These are phyloP conservation scores for Cryomyces minteri DNA, from an alignment of 495 filamentous ascomycete genomes.

Conservation along the genomic window DNA sequence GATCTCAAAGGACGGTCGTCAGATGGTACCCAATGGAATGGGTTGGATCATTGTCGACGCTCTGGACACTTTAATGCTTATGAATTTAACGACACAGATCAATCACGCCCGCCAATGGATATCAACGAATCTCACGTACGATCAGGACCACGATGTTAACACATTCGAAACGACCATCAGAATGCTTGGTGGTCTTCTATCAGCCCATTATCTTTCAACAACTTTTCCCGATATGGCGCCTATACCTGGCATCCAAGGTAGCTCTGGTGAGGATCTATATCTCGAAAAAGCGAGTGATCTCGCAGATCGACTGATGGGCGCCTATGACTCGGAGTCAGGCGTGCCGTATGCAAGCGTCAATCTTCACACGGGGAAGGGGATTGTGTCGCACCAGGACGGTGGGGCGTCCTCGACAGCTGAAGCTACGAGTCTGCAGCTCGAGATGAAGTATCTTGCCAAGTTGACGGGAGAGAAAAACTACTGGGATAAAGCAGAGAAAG, in stretches of 20 bases:
- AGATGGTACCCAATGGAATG: conserved; percentile 70
- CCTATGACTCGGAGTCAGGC: conserved; percentile 72
- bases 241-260: conserved; percentile 19
- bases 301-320: conserved; percentile 67
- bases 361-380: conserved; percentile 49
- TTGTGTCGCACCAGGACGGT: conserved; percentile 64
- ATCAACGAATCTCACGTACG: conserved; percentile 58
- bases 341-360: conserved; percentile 87
- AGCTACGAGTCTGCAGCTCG: conserved; percentile 78
- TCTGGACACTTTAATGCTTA: conserved; percentile 90
- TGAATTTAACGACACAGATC: conserved; percentile 86
- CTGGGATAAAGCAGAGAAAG: conserved; percentile 79
- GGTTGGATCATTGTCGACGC: conserved; percentile 98
- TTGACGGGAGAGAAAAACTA: conserved; percentile 82
- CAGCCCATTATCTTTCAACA: conserved; percentile 82
- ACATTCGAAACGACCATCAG: conserved; percentile 98
- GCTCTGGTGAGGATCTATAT: conserved; percentile 72
- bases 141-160: conserved; percentile 88
- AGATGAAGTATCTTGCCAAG: conserved; percentile 95
- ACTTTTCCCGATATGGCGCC: conserved; percentile 17
- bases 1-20: conserved; percentile 51
- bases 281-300: conserved; percentile 91
- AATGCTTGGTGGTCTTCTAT: conserved; percentile 88
- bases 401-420: conserved; percentile 90
- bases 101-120: conserved; percentile 83